phyloP scores from a whole-genome alignment of 495 filamentous ascomycete species.

The Talaromyces liani region DNA sequence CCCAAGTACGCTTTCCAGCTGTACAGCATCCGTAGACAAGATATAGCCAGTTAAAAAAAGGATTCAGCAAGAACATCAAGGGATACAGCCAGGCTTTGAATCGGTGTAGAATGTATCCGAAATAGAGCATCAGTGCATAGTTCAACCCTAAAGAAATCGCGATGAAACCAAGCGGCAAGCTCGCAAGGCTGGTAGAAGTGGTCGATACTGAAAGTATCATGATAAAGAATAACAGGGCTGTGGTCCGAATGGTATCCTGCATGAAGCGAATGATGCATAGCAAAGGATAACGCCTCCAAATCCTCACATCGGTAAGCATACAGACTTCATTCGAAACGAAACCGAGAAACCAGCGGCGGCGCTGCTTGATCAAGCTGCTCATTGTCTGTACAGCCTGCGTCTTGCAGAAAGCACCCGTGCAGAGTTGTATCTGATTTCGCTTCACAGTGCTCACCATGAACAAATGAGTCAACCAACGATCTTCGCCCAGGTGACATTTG shows the following conservation, averaged over 20 bases:
- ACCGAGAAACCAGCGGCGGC: conserved; percentile 92
- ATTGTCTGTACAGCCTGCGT: conserved; percentile 94
- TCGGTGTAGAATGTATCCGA: conserved; percentile 75
- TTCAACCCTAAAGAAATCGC: conserved; percentile 92
- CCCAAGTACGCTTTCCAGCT: conserved; percentile 93
- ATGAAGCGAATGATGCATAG: conserved; percentile 85
- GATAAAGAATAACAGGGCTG: conserved; percentile 91
- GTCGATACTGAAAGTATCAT: conserved; percentile 84
- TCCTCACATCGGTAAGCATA: conserved; percentile 90
- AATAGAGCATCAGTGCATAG: conserved; percentile 95
- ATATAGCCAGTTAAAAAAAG: conserved; percentile 98
- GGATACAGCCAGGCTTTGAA: conserved; percentile 95
- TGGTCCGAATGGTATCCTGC: conserved; percentile 96
- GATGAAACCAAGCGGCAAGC: conserved; percentile 90
- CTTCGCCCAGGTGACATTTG: conserved; percentile 93
- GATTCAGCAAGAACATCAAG: conserved; percentile 91
- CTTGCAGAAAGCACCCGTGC: conserved; percentile 95
- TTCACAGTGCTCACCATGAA: conserved; percentile 98
- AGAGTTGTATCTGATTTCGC: conserved; percentile 94
- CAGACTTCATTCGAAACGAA: conserved; percentile 98
- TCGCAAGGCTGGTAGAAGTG: conserved; percentile 65
- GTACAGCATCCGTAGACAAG: conserved; percentile 89
- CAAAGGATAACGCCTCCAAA: conserved; percentile 89
- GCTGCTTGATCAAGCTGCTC: conserved; percentile 81
- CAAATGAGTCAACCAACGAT: conserved; percentile 94